Evolutionary conservation across 495 filamentous ascomycete species (phyloP), one percentile per base, ranked within the genome.

Genomic region (Hypoxylon perforatum): DNA sequence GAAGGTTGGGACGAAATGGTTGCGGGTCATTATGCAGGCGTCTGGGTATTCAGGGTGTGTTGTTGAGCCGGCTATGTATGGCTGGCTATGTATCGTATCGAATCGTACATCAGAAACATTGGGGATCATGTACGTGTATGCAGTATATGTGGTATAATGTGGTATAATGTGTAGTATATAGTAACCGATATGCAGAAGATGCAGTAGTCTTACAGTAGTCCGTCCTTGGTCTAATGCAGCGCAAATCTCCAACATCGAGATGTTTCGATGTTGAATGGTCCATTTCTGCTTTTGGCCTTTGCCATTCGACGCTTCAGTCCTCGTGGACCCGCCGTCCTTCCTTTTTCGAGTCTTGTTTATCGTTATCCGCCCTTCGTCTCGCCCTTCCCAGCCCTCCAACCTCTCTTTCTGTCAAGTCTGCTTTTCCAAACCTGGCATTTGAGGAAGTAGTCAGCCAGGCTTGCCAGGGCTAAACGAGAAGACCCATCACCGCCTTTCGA

Each of bases 141-240:
- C 3, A 1, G 8, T 4, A n/a, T n/a, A n/a, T n/a, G n/a, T n/a
- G n/a, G n/a, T n/a, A n/a, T n/a, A n/a, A n/a, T n/a, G n/a, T n/a
- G n/a, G n/a, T n/a, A n/a, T n/a, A n/a, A n/a, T n/a, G n/a, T 10
- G 30, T 33, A 33, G 30, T 10, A 33, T 33, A 33, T 33, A 33
- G 23, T 52, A 65, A 25, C 51, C 63, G 30, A 52, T 14, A 70
- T 65, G 67, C 67, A 67, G 48, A 57, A 63, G 60, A 67, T 60
- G 63, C 68, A 71, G 63, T 71, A 71, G 59, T 55, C 12, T 47
- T 28, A 36, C 38, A 17, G 47, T 61, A 44, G n/a, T 41, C n/a
- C 45, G 6, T 47, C 30, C 30, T 33, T 33, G 30, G 30, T 33
- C 30, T 33, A 33, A 55, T 55, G 52, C 38, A 56, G n/a, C 18